A percentile compares a stretch with the other conserved stretches of the same genome.
phyloP scores from a whole-genome alignment of 805 yeast species.

The Isabelozyma pseudorhagii region DNA sequence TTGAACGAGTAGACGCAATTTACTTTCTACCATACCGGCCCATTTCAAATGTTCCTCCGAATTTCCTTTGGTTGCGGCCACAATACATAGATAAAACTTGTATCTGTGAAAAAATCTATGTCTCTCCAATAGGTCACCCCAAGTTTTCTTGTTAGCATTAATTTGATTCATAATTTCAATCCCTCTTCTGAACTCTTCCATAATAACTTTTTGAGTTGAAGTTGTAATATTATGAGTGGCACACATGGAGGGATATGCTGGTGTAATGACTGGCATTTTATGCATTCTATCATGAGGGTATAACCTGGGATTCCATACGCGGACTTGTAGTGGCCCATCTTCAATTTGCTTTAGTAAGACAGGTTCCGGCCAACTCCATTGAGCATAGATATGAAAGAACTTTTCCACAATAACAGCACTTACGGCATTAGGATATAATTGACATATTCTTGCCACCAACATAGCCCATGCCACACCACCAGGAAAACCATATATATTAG shows the following conservation, averaged over 20 bases:
- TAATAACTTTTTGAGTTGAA: conserved; percentile 80
- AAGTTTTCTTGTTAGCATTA: conserved; percentile 54
- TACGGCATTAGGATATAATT: conserved; percentile 92
- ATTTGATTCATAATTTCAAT: conserved; percentile 68
- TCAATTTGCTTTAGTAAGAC: conserved; percentile 89
- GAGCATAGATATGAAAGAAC: conserved; percentile 78
- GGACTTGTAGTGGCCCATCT: conserved; percentile 93
- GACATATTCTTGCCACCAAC: conserved; percentile 97
- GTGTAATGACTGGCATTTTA: conserved; percentile 96
- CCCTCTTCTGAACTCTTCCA: conserved; percentile 79
- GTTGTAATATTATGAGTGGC: conserved; percentile 94
- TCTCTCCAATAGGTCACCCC: conserved; percentile 74
- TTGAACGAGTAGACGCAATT: conserved; percentile 73
- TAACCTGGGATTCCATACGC: conserved; percentile 94
- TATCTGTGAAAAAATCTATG: conserved; percentile 82
- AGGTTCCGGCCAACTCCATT: conserved; percentile 99
- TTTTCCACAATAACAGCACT: conserved; percentile 88
- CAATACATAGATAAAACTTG: conserved; percentile 80
- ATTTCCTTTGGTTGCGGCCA: conserved; percentile 69
- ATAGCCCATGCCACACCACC: conserved; percentile 99
- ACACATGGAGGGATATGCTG: conserved; percentile 98
- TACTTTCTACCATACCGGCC: conserved; percentile 92
- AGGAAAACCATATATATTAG: conserved; percentile 94
- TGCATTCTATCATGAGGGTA: conserved; percentile 89
- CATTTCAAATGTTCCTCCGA: conserved; percentile 85